phyloP scores from a whole-genome alignment of 2,329 filamentous ascomycete genomes.

The Claviceps arundinis region DNA sequence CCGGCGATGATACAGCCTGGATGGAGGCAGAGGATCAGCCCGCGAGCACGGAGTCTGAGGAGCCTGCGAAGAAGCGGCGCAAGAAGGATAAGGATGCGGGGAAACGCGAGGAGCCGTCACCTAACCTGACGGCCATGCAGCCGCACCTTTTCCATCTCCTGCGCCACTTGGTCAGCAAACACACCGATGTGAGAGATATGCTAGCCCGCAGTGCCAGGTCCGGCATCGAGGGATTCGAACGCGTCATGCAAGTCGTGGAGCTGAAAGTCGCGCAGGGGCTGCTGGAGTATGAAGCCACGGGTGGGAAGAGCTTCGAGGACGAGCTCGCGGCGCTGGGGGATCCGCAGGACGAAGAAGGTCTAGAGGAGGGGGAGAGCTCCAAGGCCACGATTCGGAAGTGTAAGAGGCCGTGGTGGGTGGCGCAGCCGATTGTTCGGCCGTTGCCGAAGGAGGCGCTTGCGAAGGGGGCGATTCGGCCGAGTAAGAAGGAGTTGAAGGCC shows the following conservation, averaged over 20 bases:
- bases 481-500: conserved; percentile 47
- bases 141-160: conserved; percentile 88
- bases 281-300: conserved; percentile 47
- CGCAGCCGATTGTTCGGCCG: conserved; percentile 75
- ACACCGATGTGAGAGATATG: conserved; percentile 77
- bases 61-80: conserved; percentile 39
- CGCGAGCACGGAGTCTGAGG: conserved; percentile 24
- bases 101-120: conserved; percentile 28
- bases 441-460: conserved; percentile 77
- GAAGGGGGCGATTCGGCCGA: conserved; percentile 62
- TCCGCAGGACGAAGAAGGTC: conserved; percentile 17
- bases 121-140: conserved; percentile 70
- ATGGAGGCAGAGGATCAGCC: conserved; percentile 20
- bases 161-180: conserved; percentile 62
- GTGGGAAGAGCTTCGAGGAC: conserved; percentile 34
- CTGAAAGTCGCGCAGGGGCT: conserved; percentile 59
- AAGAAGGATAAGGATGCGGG: conserved; percentile 23
- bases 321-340: conserved; percentile 15
- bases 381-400: conserved; percentile 57
- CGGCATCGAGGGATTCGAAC: conserved; percentile 65
- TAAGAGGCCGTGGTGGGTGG: conserved; percentile 78
- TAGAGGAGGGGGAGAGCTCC: conserved; percentile 43
- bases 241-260: conserved; percentile 64
- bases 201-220: conserved; percentile 56
- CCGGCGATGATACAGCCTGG: conserved; percentile 39